Percentiles rank a stretch among this genome's conserved stretches.
Conservation (phyloP, 345 rosid genomes). For the Linum trigynum region DNA sequence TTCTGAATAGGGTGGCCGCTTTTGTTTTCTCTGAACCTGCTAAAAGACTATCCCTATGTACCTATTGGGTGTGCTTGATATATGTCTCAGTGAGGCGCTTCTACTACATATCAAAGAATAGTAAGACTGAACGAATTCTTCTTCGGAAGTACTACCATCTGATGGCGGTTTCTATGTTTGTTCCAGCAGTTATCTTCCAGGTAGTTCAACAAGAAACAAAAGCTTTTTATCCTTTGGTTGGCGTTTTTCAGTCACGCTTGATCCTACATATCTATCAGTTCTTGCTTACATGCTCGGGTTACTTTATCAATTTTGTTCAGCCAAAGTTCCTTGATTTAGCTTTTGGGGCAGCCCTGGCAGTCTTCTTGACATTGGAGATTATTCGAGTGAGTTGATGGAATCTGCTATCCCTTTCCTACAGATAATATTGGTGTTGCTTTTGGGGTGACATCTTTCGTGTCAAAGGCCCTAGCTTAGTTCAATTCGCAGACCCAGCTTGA, state of each 20-base stretch:
- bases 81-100: slow-evolving; percentile 59
- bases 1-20: slow-evolving; percentile 50
- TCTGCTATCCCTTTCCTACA: slow-evolving; percentile 3
- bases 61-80: slow-evolving; percentile 69
- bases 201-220: slow-evolving; percentile 29
- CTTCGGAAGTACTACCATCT: slow-evolving; percentile 94
- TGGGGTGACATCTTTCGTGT: background rate
- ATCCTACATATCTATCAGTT: background rate
- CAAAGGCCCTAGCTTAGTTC: background rate
- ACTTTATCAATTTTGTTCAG: slow-evolving; percentile 35
- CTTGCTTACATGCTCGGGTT: slow-evolving; percentile 10
- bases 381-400: slow-evolving; percentile 58
- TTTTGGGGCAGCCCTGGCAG: slow-evolving; percentile 87
- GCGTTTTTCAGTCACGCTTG: background rate
- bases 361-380: slow-evolving; percentile 69
- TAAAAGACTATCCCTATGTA: slow-evolving; percentile 67
- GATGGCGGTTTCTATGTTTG: slow-evolving; percentile 91
- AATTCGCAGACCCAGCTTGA: background rate
- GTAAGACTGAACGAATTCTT: slow-evolving; percentile 90
- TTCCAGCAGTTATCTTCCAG: slow-evolving; percentile 93
- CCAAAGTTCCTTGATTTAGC: slow-evolving; percentile 91
- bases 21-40: slow-evolving; percentile 70
- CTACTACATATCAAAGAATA: slow-evolving; percentile 73
- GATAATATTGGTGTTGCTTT: background rate
- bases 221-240: slow-evolving; percentile 3